phyloP scores from a whole-genome alignment of 768 basidiomycete species.

The Panellus pusillus region DNA sequence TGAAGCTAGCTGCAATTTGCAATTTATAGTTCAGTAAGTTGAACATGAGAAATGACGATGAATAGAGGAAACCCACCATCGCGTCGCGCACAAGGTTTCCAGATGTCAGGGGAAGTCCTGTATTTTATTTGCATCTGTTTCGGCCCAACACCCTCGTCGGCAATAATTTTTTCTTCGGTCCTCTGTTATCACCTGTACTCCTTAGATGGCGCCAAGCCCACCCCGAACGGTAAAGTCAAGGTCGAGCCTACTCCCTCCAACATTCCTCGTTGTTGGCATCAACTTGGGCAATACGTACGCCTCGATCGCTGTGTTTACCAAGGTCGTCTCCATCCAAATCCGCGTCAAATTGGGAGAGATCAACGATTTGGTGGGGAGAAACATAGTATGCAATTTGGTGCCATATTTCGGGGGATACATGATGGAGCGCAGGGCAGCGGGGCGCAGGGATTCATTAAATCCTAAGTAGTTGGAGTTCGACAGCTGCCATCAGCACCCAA shows the following conservation, averaged over 20 bases:
- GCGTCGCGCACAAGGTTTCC: background rate
- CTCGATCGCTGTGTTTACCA: constrained; percentile 93
- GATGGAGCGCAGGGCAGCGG: constrained; percentile 6
- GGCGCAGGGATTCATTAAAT: constrained; percentile 3
- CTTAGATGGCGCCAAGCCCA: constrained; percentile 39
- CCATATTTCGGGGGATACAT: constrained; percentile 38
- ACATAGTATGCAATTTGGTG: constrained; percentile 35
- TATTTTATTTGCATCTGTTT: background rate
- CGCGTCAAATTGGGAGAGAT: constrained; percentile 23
- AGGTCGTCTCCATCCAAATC: constrained; percentile 49
- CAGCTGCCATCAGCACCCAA: no score
- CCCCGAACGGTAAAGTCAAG: constrained; percentile 52
- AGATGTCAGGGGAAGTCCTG: background rate
- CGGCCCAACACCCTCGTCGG: background rate
- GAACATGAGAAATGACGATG: no score
- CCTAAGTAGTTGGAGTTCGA: background rate
- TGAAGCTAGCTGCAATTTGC: background rate
- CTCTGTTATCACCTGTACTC: background rate
- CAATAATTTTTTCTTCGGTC: background rate
- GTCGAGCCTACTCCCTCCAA: constrained; percentile 34
- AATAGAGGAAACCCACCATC: background rate
- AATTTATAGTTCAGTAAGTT: no score
- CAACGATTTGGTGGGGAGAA: constrained; percentile 32
- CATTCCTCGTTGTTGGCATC: constrained; percentile 78
- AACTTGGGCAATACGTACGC: constrained; percentile 96